Evolutionary conservation across 805 yeast species (phyloP), one percentile per base, ranked within the genome.

Genomic region (Pichia insulana): DNA sequence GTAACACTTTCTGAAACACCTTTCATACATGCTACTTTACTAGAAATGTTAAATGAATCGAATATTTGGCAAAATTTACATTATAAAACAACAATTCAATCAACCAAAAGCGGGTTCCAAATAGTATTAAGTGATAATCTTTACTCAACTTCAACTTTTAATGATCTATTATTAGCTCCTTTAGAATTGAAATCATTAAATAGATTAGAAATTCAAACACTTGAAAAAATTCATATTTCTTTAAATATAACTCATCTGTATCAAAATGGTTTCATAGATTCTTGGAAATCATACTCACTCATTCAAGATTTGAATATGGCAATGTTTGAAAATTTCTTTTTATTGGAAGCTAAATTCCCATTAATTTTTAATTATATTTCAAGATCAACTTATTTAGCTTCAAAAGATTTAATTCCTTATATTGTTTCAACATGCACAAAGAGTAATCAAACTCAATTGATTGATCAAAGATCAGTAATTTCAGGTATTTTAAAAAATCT

Each of bases 331-430:
- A 46, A 51, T 22, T 49, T 51, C 15, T 11, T 56, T 27, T 36
- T 51, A 9, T 42, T 61, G 17, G 61, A 58, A 36, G n/a, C 35
- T 4, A 26, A 31, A 3, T 45, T 48, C n/a, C 67, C 67, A 1
- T 36, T 63, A 19, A 52, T 53, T 13, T 59, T 61, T 34, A 58
- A 62, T 9, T 55, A 48, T 43, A 42, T 52, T 32, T 46, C 58
- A n/a, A 43, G 62, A 27, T 28, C 43, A 9, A 50, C 44, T 8
- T 48, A 54, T 34, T 39, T 28, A 15, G 39, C 42, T 17, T 49
- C 60, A 8, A 50, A 45, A 28, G 44, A 45, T 17, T 25, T 38
- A 2, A 43, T 50, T 25, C 37, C 42, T 1, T 45, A 51, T 2
- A 34, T 55, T 4, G 45, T 49, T 13, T 47, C 48, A 31, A 46